Percentiles rank a stretch among this genome's conserved stretches.
Conservation (phyloP, 352 stramenopile species). For the Phytophthora fragariaefolia region DNA sequence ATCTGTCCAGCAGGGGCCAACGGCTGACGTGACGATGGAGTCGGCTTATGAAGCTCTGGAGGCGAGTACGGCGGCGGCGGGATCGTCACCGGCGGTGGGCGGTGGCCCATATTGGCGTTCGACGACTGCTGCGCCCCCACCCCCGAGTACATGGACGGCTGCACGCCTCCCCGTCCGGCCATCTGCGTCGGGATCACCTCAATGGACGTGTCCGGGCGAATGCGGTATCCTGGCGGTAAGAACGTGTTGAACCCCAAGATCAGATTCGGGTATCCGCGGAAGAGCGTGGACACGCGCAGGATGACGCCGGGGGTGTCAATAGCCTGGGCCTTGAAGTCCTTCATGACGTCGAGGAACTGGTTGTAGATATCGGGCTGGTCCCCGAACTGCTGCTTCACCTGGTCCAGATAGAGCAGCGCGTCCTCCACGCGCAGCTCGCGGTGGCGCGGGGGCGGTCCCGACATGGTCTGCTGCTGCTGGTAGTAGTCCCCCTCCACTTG, state of each 20-base stretch:
- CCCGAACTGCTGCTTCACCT: slow-evolving; percentile 99
- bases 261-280: slow-evolving; percentile 98
- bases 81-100: slow-evolving; percentile 75
- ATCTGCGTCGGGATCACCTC: slow-evolving; percentile 80
- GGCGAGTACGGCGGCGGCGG: slow-evolving; percentile 70
- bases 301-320: slow-evolving; percentile 99
- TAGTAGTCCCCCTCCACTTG: slow-evolving; percentile 54
- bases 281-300: slow-evolving; percentile 97
- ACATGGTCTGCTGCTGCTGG: slow-evolving; percentile 36
- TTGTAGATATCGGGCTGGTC: slow-evolving; percentile 99
- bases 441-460: slow-evolving; percentile 49
- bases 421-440: slow-evolving; percentile 96
- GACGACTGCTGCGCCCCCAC: slow-evolving; percentile 37
- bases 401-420: slow-evolving; percentile 99
- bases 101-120: slow-evolving; percentile 51
- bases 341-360: slow-evolving; percentile 99
- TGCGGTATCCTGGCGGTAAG: slow-evolving; percentile 94
- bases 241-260: slow-evolving; percentile 99
- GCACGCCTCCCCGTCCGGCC: slow-evolving; percentile 42
- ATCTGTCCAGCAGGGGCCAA: slow-evolving; percentile 39
- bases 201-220: slow-evolving; percentile 85
- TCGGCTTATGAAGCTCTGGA: slow-evolving; percentile 56
- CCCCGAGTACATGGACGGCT: slow-evolving; percentile 47
- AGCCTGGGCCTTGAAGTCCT: slow-evolving; percentile 99
- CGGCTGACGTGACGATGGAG: slow-evolving; percentile 56